A percentile compares a stretch with the other conserved stretches of the same genome.
These are phyloP conservation scores for Suillus variegatus DNA, from an alignment of 768 basidiomycete species.

Conservation along the genomic window DNA sequence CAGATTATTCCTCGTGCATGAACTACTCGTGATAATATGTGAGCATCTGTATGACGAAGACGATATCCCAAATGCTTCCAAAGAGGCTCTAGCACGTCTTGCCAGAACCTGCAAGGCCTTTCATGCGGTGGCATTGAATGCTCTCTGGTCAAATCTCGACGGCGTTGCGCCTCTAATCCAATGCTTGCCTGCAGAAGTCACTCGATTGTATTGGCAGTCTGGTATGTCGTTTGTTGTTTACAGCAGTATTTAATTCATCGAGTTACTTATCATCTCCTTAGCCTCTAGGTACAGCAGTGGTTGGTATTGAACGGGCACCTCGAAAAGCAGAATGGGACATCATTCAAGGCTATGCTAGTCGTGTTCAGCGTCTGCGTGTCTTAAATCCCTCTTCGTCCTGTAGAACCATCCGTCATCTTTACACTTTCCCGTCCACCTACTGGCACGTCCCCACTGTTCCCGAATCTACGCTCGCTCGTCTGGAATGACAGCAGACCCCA, in stretches of 20 bases:
- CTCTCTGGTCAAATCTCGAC: conserved; percentile 24
- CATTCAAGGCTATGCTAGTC: not conserved
- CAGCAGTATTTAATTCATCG: not conserved
- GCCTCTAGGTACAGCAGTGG: not conserved
- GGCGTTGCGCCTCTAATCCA: conserved; percentile 21
- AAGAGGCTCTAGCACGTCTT: conserved; percentile 18
- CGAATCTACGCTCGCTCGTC: conserved; percentile 1
- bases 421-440: not conserved
- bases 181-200: conserved; percentile 20
- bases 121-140: conserved; percentile 22
- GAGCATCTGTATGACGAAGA: not conserved
- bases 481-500: not conserved
- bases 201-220: not conserved
- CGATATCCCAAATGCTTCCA: not conserved
- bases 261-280: not conserved
- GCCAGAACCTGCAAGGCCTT: conserved; percentile 29
- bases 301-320: not conserved
- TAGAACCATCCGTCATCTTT: not conserved
- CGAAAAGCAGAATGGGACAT: not conserved
- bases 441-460: not conserved
- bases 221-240: not conserved
- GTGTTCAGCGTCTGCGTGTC: not conserved
- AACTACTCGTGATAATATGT: not conserved
- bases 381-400: not conserved
- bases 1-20: not conserved